Evolutionary conservation across 257 asterid species (phyloP).

Genomic region (Scutellaria galericulata): DNA sequence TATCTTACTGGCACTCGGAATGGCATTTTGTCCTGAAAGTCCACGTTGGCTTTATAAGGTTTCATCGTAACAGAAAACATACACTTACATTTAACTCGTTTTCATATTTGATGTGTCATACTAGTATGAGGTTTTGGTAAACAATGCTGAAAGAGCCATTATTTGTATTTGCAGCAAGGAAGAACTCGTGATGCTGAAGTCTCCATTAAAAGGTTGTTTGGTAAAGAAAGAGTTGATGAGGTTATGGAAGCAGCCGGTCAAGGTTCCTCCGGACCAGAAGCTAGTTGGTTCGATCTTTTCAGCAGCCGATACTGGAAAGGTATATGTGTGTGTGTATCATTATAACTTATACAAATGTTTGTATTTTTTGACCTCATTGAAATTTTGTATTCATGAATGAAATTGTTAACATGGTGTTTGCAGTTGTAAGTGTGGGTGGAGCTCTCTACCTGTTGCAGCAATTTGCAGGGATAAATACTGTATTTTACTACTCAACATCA

Average conservation of each 20-base stretch:
- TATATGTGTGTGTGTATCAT: constrained; percentile 32
- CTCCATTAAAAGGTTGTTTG: constrained; percentile 69
- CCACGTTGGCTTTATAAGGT: constrained; percentile 97
- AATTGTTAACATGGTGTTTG: constrained; percentile 30
- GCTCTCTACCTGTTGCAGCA: constrained; percentile 89
- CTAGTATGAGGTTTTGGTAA: constrained; percentile 5
- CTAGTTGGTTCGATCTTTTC: constrained; percentile 96
- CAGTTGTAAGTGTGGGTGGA: constrained; percentile 97
- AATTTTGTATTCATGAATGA: not conserved
- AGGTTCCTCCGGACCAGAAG: constrained; percentile 84
- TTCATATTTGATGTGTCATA: not conserved
- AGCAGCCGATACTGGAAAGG: constrained; percentile 91
- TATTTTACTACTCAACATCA: constrained; percentile 88
- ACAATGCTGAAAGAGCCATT: constrained; percentile 31
- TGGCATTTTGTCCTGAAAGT: constrained; percentile 96
- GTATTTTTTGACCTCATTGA: no score
- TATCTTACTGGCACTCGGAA: constrained; percentile 79
- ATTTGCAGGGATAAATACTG: constrained; percentile 94
- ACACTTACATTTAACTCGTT: not conserved
- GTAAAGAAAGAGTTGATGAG: constrained; percentile 91
- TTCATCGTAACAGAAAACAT: constrained; percentile 9
- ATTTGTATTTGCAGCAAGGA: constrained; percentile 70
- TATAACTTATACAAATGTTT: no score
- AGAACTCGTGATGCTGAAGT: constrained; percentile 69
- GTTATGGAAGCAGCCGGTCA: constrained; percentile 80